Conservation (phyloP, 495 filamentous ascomycete species). For the Xylaria nigripes region DNA sequence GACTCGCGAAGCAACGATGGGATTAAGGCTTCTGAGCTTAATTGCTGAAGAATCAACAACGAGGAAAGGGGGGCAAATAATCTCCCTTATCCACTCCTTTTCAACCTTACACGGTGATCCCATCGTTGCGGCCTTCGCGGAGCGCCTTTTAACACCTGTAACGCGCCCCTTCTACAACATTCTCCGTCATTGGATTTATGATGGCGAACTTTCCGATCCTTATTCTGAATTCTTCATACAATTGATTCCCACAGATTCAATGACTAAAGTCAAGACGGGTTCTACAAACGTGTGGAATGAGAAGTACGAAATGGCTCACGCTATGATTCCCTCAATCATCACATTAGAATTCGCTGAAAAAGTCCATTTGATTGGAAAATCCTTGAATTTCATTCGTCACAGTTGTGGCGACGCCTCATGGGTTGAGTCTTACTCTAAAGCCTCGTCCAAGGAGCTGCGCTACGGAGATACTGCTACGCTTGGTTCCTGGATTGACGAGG, state of each 20-base stretch:
- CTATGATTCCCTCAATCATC: slow-evolving; percentile 88
- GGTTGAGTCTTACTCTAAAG: slow-evolving; percentile 95
- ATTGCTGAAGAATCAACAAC: slow-evolving; percentile 86
- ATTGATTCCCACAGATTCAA: slow-evolving; percentile 51
- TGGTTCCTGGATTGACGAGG: slow-evolving; percentile 88
- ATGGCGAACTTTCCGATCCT: slow-evolving; percentile 93
- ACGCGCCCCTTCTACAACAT: slow-evolving; percentile 98
- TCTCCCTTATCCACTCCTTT: slow-evolving; percentile 88
- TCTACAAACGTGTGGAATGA: slow-evolving; percentile 95
- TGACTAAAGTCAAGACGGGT: slow-evolving; percentile 47
- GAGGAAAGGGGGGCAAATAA: slow-evolving; percentile 85
- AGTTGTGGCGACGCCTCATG: slow-evolving; percentile 88
- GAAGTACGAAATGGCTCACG: slow-evolving; percentile 80
- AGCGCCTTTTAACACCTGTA: slow-evolving; percentile 80
- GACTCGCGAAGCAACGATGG: slow-evolving; percentile 97
- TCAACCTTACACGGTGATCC: slow-evolving; percentile 92
- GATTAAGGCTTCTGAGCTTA: slow-evolving; percentile 83
- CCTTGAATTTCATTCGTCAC: slow-evolving; percentile 94
- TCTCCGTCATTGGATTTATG: slow-evolving; percentile 94
- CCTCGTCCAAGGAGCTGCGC: slow-evolving; percentile 79
- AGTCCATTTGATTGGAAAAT: slow-evolving; percentile 95
- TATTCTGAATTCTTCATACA: slow-evolving; percentile 93
- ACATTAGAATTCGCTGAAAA: slow-evolving; percentile 88
- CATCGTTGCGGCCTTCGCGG: slow-evolving; percentile 87
- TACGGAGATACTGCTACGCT: slow-evolving; percentile 93